Percentiles rank a stretch among this genome's conserved stretches.
Evolutionary conservation across 352 stramenopile species (phyloP).

Genomic region (Globisporangium nagaii): DNA sequence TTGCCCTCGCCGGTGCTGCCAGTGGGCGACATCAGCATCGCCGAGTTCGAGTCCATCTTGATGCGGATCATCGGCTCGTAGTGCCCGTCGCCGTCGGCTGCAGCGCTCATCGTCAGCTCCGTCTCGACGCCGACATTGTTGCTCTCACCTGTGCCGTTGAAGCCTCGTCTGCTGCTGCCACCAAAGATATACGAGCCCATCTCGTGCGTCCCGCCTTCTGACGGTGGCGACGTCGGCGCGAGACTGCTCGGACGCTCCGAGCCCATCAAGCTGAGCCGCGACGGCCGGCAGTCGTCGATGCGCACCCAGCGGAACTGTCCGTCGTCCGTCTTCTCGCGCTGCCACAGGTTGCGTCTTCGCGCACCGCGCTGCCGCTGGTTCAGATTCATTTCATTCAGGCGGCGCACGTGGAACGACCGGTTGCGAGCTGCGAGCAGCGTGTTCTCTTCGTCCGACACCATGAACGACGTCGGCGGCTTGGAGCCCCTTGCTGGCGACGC

Average conservation of each 20-base stretch:
- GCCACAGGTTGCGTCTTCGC: conserved; percentile 68
- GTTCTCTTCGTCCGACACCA: conserved; percentile 20
- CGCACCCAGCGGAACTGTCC: conserved; percentile 78
- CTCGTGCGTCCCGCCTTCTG: conserved; percentile 12
- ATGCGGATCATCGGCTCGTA: conserved; percentile 55
- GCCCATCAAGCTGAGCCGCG: conserved; percentile 54
- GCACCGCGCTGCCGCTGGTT: conserved; percentile 73
- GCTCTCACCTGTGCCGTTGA: conserved; percentile 8
- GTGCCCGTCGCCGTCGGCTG: conserved; percentile 22
- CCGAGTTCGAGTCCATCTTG: conserved; percentile 14
- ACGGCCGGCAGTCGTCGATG: conserved; percentile 59
- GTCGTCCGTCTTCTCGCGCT: conserved; percentile 64
- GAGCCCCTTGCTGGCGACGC: conserved; percentile 20
- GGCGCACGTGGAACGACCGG: conserved; percentile 72
- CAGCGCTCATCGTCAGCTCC: conserved; percentile 58
- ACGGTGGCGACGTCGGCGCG: conserved; percentile 7
- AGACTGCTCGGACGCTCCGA: conserved; percentile 14
- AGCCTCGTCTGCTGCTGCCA: conserved; percentile 8
- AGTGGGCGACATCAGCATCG: conserved; percentile 5
- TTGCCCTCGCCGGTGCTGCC: background rate
- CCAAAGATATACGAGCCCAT: conserved; percentile 35
- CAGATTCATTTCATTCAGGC: conserved; percentile 77
- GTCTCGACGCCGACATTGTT: conserved; percentile 50
- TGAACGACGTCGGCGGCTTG: conserved; percentile 24
- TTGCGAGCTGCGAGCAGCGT: conserved; percentile 49